A percentile compares a stretch with the other conserved stretches of the same genome.
Conservation (phyloP, 768 basidiomycete genomes). For the Tylopilus sp. region DNA sequence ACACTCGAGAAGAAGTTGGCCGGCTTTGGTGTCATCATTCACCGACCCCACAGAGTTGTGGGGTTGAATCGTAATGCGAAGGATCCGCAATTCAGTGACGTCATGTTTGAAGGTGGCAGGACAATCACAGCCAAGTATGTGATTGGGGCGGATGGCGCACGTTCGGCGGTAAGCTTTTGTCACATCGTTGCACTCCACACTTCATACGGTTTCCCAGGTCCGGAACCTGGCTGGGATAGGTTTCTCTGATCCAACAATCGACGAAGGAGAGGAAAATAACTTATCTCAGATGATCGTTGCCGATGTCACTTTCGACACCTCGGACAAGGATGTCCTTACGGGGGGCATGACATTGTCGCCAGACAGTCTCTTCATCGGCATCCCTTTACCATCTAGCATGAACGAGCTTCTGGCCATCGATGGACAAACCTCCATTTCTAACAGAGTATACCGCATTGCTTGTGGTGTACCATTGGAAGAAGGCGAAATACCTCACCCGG, state of each 20-base stretch:
- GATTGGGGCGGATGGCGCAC: constrained; percentile 50
- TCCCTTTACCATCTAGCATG: constrained; percentile 34
- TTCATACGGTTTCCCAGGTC: constrained; percentile 32
- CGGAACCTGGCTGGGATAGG: constrained; percentile 39
- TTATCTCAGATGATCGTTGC: constrained; percentile 44
- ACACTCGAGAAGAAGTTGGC: constrained; percentile 35
- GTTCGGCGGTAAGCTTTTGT: constrained; percentile 37
- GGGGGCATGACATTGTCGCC: constrained; percentile 24
- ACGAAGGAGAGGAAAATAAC: constrained; percentile 18
- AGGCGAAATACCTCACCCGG: constrained; percentile 36
- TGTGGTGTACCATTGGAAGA: constrained; percentile 35
- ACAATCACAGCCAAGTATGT: constrained; percentile 43
- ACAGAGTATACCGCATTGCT: constrained; percentile 38
- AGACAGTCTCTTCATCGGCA: constrained; percentile 34
- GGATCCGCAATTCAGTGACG: constrained; percentile 33
- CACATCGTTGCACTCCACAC: neutral
- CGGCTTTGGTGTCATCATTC: constrained; percentile 31
- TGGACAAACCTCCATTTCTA: constrained; percentile 3
- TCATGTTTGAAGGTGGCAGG: constrained; percentile 46
- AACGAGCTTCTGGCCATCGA: constrained; percentile 14
- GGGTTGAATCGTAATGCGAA: constrained; percentile 32
- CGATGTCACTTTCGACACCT: constrained; percentile 38
- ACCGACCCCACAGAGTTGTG: constrained; percentile 38
- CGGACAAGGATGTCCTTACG: neutral
- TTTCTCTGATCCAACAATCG: constrained; percentile 42